A percentile compares a stretch with the other conserved stretches of the same genome.
phyloP scores from a whole-genome alignment of 495 filamentous ascomycete species.

The Hypoxylon lienhwacheense region DNA sequence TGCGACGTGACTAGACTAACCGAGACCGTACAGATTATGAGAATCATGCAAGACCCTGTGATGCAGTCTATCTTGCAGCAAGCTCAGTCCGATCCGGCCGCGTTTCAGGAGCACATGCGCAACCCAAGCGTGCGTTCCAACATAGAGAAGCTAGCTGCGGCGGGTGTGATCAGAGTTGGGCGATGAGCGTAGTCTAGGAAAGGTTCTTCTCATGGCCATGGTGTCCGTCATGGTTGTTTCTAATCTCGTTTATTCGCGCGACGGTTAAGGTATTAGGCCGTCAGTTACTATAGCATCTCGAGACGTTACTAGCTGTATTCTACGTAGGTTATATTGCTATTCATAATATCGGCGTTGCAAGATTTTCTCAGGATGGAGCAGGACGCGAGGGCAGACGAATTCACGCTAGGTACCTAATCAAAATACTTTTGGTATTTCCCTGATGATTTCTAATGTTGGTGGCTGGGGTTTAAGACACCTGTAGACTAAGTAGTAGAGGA shows the following conservation, averaged over 20 bases:
- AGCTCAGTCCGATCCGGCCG: constrained; percentile 89
- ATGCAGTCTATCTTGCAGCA: constrained; percentile 98
- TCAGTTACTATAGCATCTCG: background rate
- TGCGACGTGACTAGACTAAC: constrained; percentile 45
- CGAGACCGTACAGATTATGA: constrained; percentile 64
- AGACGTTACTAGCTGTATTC: constrained; percentile 18
- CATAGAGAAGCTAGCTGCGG: constrained; percentile 89
- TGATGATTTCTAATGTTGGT: background rate
- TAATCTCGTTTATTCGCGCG: background rate
- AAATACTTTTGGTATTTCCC: background rate
- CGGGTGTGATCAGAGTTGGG: constrained; percentile 87
- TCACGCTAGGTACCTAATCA: constrained; percentile 17
- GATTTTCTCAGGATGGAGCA: constrained; percentile 14
- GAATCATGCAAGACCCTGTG: constrained; percentile 89
- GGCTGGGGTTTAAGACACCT: no score
- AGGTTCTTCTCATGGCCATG: background rate
- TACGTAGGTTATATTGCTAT: constrained; percentile 21
- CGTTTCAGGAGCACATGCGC: constrained; percentile 95
- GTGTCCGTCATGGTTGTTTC: background rate
- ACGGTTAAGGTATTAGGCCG: background rate
- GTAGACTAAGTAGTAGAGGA: no score
- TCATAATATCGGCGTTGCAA: constrained; percentile 28
- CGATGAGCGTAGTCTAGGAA: constrained; percentile 38
- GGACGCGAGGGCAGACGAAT: constrained; percentile 21
- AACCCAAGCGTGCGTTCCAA: constrained; percentile 80